phyloP scores from a whole-genome alignment of 129 eudicot species.

The Deinandra increscens region DNA sequence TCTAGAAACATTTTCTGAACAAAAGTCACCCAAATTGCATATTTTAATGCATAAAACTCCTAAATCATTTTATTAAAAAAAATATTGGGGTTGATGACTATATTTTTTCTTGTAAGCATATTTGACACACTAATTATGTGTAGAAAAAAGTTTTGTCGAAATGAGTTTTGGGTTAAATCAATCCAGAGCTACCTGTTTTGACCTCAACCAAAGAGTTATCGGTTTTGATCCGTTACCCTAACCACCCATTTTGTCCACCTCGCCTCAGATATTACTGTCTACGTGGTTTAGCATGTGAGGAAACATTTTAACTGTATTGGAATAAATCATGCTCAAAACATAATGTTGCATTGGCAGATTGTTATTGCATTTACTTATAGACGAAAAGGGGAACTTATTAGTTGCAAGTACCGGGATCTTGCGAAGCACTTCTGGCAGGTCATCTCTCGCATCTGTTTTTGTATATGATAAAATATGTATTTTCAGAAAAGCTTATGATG shows the following conservation, averaged over 20 bases:
- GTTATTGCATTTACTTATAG: conserved; percentile 67
- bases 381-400: conserved; percentile 47
- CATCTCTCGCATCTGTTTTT: not conserved
- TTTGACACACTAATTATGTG: not conserved
- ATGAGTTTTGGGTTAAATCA: not conserved
- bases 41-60: not conserved
- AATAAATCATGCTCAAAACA: not conserved
- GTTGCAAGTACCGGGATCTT: conserved; percentile 64
- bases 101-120: not conserved
- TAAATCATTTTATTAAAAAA: not conserved
- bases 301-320: not conserved
- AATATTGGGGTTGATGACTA: not conserved
- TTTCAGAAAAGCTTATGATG: not conserved
- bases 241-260: not conserved
- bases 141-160: not conserved
- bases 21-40: not conserved
- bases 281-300: not conserved
- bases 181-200: not conserved
- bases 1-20: too few relatives aligned
- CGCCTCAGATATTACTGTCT: not conserved
- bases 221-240: not conserved
- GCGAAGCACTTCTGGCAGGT: conserved; percentile 77
- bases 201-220: not conserved
- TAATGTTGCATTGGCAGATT: conserved; percentile 35
- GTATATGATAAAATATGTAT: not conserved